Base-by-base conservation (phyloP, 805 yeast species). In the Cyberlindnera petersonii region DNA sequence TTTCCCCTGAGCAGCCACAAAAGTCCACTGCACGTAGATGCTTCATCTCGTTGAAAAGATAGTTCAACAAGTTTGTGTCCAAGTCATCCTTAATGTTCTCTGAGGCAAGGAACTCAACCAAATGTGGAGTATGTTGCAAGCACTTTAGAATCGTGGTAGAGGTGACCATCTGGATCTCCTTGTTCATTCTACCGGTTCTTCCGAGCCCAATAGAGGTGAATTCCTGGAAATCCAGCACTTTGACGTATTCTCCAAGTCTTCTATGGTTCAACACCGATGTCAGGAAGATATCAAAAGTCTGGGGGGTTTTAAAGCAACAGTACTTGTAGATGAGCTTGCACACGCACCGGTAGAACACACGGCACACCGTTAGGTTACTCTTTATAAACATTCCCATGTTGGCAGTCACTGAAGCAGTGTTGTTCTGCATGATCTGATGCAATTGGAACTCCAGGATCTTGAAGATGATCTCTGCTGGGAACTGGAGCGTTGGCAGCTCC, bases 121-220 rank as follows among this genome's bases (percentile, higher is more conserved):
- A 62, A 47, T 82, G 79, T 0, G 86, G 83, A 1, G 85, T 79
- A 42, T 75, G 59, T 35, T 61, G 55, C 21, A 88, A 66, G 41
- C 86, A 85, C 17, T 75, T 67, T 32, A 74, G 60, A 18, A 88
- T 77, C 3, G 96, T 88, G 20, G 66, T 64, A 28, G 81, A 69
- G 0, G 96, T 88, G 28, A 88, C 86, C 85, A 86, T 85, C 61
- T 88, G 94, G 50, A 88, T 88, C 61, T 85, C 94, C 60, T 77
- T 81, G 63, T 85, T 89, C 95, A 88, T 88, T 50, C 82, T 74
- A 9, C 85, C 86, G 0, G 96, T 84, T 47, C 96, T 69, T 3
- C 96, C 96, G 33, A 88, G 69, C 0, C 96, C 96, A 34, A 89
- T 79, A 0, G 91, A 81, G 2, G 96, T 87, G 60, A 88, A 82